Conservation (phyloP, 2,329 filamentous ascomycete genomes). For the Aspergillus pseudoterreus region DNA sequence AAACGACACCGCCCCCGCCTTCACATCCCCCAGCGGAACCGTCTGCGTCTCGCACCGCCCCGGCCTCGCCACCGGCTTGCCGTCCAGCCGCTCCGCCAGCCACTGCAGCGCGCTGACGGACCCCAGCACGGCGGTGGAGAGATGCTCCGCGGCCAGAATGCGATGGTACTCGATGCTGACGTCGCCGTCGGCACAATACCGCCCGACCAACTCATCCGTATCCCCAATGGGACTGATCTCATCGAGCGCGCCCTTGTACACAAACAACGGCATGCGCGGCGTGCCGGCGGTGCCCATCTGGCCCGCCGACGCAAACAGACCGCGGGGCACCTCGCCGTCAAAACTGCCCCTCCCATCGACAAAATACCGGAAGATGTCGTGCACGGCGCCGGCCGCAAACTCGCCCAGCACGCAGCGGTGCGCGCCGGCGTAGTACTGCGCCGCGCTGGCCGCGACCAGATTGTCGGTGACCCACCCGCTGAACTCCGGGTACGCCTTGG, state of each 20-base stretch:
- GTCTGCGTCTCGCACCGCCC: neutral
- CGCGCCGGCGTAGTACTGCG: conserved; percentile 4
- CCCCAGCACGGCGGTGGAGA: conserved; percentile 10
- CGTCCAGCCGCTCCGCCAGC: conserved; percentile 4
- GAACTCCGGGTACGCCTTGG: conserved; percentile 20
- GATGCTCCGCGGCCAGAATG: conserved; percentile 21
- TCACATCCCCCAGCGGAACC: neutral
- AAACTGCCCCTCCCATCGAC: conserved; percentile 8
- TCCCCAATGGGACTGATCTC: conserved; percentile 24
- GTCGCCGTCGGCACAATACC: conserved; percentile 1
- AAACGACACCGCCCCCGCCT: neutral
- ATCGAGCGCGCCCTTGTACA: conserved; percentile 29
- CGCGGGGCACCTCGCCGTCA: conserved; percentile 3
- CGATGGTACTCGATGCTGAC: conserved; percentile 19
- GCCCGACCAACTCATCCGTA: conserved; percentile 22
- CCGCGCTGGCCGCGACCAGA: conserved; percentile 10
- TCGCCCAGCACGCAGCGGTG: conserved; percentile 9
- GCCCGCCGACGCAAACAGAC: conserved; percentile 10
- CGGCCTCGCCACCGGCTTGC: neutral
- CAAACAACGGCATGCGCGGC: conserved; percentile 13
- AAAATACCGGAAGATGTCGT: conserved; percentile 11
- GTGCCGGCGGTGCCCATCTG: conserved; percentile 8
- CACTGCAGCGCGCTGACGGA: conserved; percentile 11
- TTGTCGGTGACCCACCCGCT: conserved; percentile 10
- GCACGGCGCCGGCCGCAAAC: neutral